phyloP scores from a whole-genome alignment of 805 yeast species.

The Metschnikowia dekortorum region DNA sequence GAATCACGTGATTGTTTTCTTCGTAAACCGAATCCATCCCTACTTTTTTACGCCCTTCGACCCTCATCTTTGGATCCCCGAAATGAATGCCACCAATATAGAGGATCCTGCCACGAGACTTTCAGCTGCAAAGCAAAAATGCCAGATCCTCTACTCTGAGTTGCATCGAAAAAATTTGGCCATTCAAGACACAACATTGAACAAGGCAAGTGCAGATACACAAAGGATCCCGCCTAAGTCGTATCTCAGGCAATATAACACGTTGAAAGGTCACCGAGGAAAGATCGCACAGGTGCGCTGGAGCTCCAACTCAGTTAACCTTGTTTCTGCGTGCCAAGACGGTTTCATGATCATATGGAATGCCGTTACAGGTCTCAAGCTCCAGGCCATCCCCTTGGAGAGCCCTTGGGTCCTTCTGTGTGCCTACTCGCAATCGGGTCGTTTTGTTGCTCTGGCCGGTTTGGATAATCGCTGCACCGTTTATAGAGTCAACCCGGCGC shows the following conservation, averaged over 20 bases:
- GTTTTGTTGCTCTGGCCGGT: conserved; percentile 75
- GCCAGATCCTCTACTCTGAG: conserved; percentile 41
- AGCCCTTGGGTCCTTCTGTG: conserved; percentile 78
- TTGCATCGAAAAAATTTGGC: conserved; percentile 40
- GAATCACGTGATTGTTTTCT: neutral
- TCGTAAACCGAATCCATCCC: neutral
- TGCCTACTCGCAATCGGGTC: conserved; percentile 64
- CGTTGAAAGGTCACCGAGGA: conserved; percentile 63
- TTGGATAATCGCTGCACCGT: conserved; percentile 75
- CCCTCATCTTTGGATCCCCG: neutral
- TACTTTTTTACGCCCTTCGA: neutral
- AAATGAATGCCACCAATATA: neutral
- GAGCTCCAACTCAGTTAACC: conserved; percentile 55
- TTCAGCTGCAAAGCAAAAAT: conserved; percentile 11
- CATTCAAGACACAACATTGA: conserved; percentile 44
- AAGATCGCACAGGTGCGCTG: conserved; percentile 69
- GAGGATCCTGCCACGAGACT: conserved; percentile 1
- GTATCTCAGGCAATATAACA: conserved; percentile 30
- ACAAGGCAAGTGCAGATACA: conserved; percentile 33
- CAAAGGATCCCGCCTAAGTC: conserved; percentile 26
- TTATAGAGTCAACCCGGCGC: conserved; percentile 36
- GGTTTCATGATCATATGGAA: conserved; percentile 87
- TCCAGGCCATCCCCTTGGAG: conserved; percentile 65
- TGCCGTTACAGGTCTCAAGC: conserved; percentile 63
- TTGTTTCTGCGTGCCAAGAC: conserved; percentile 79